Evolutionary conservation across 306 rosid species (phyloP), one percentile per base, ranked within the genome.

Genomic region (Pyrus pyrifolia): DNA sequence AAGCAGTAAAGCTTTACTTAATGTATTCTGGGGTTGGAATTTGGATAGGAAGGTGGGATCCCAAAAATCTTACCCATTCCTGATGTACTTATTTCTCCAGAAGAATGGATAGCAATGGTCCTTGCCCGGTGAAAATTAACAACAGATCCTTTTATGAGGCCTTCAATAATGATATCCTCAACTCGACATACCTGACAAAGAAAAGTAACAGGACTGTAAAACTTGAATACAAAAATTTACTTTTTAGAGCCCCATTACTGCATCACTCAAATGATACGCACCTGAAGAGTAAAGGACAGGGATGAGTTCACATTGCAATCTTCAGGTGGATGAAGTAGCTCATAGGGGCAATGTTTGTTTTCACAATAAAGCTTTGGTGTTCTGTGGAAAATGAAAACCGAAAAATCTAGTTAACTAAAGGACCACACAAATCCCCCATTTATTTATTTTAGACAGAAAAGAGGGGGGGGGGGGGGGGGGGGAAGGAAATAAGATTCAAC

Each of bases 231-330:
- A 68, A 40, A 70, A 30, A 68, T 53, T 70, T 46, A 74, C 67
- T 64, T 63, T 53, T 78, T 53, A 74, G 78, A 71, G 72, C 72
- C 52, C 18, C 68, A 73, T 46, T 66, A 78, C 60, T 35, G 62
- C 27, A 45, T 67, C 55, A 23, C 40, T 35, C 78, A 82, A 83
- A 76, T 70, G 46, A 52, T 61, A 70, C 76, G 55, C 76, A 96
- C 99, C 98, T 92, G 98, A 81, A 96, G 93, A 11, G 99, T 96
- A 87, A 96, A 96, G 76, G 99, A 81, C 72, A 96, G 76, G 25
- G 99, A 96, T 69, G 99, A 82, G 81, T 96, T 96, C 83, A 96
- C 98, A 76, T 92, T 96, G 88, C 99, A 96, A 87, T 96, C 99
- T 83, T 96, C 98, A 44, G 99, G 99, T 42, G 99, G 99, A 74